These are phyloP conservation scores for Haplosporangium sp. DNA, from an alignment of 371 early-diverging fungal genomes.

Conservation along the genomic window DNA sequence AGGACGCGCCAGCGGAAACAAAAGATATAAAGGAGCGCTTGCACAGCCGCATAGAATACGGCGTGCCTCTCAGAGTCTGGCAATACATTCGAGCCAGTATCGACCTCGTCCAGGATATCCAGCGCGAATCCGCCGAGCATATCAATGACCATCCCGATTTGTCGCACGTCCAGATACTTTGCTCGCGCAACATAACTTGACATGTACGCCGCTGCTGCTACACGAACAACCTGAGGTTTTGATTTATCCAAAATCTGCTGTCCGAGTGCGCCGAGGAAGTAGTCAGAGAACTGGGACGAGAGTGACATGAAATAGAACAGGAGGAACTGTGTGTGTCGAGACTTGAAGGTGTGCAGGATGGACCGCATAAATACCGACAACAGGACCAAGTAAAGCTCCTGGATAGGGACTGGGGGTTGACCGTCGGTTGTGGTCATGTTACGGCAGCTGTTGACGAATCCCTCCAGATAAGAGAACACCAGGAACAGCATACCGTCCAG, in stretches of 20 bases:
- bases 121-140: conserved; percentile 78
- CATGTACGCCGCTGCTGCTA: conserved; percentile 88
- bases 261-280: conserved; percentile 83
- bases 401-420: conserved; percentile 29
- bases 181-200: conserved; percentile 93
- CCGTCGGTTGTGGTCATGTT: conserved; percentile 31
- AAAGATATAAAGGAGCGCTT: conserved; percentile 91
- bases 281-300: conserved; percentile 73
- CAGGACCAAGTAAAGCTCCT: conserved; percentile 70
- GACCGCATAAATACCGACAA: conserved; percentile 84
- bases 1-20: conserved; percentile 94
- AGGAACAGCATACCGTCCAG: conserved; percentile 86
- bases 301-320: conserved; percentile 86
- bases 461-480: conserved; percentile 71
- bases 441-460: conserved; percentile 43
- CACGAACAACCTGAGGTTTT: conserved; percentile 75
- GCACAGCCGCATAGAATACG: conserved; percentile 90
- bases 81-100: conserved; percentile 53
- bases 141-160: conserved; percentile 73
- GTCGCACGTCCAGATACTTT: conserved; percentile 69
- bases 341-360: conserved; percentile 88
- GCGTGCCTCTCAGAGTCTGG: conserved; percentile 71
- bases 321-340: conserved; percentile 93
- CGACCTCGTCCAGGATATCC: conserved; percentile 75
- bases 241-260: conserved; percentile 68